A percentile compares a stretch with the other conserved stretches of the same genome.
Conservation (phyloP, 257 asterid species). For the Petunia secreta region DNA sequence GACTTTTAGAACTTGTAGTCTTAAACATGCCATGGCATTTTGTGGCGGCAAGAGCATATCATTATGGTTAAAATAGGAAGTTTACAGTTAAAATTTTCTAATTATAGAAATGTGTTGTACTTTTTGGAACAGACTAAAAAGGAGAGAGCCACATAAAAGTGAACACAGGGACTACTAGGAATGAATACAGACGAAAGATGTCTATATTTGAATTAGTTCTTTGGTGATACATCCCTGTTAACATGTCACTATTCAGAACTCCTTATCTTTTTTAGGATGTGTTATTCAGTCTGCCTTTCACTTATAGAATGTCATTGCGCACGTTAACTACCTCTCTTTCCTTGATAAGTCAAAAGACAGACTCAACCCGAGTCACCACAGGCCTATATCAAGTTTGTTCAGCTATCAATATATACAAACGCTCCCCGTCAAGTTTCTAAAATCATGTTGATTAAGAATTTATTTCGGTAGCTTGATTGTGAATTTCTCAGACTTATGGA, state of each 20-base stretch:
- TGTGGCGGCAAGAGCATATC: slow-evolving; percentile 59
- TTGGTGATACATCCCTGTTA: neutral
- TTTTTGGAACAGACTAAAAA: slow-evolving; percentile 41
- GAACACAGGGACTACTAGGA: slow-evolving; percentile 44
- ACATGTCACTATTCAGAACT: neutral
- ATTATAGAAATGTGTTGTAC: no score
- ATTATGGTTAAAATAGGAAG: no score
- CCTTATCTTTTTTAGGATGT: neutral
- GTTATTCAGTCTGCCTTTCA: slow-evolving; percentile 8
- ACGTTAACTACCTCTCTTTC: neutral
- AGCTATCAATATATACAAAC: neutral
- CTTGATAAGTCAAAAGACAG: neutral
- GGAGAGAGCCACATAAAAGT: slow-evolving; percentile 72
- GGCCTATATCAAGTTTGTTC: slow-evolving; percentile 4
- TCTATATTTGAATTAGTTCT: slow-evolving; percentile 74
- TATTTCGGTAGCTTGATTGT: neutral
- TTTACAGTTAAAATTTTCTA: no score
- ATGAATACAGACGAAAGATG: slow-evolving; percentile 72
- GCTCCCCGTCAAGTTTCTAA: neutral
- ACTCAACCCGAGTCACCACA: neutral
- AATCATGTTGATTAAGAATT: neutral
- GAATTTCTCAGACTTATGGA: neutral
- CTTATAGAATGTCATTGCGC: neutral
- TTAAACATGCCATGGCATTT: slow-evolving; percentile 53
- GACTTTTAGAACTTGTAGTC: no score